These are phyloP conservation scores for Niebla homalea DNA, from an alignment of 495 filamentous ascomycete species.

Conservation along the genomic window DNA sequence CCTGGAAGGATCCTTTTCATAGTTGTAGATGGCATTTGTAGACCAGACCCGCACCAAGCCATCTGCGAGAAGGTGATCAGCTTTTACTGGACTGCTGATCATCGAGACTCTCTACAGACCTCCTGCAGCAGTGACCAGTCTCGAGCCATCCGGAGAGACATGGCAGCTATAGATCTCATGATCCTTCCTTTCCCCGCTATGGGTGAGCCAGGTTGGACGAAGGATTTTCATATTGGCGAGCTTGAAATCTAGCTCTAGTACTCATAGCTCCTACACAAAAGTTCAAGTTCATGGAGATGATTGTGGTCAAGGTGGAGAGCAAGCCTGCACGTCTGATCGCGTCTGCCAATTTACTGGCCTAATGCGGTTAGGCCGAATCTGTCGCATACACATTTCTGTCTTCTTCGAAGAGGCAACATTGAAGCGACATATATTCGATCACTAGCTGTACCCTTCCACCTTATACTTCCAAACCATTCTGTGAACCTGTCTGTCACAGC, in stretches of 20 bases:
- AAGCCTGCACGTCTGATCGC: background rate
- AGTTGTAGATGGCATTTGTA: conserved; percentile 78
- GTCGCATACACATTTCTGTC: background rate
- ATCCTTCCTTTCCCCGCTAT: conserved; percentile 86
- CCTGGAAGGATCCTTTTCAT: conserved; percentile 52
- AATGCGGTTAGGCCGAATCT: too few relatives aligned
- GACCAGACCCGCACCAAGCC: conserved; percentile 97
- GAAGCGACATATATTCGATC: background rate
- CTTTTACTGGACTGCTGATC: conserved; percentile 8
- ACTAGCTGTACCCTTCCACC: background rate
- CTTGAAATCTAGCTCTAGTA: background rate
- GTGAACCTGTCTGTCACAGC: too few relatives aligned
- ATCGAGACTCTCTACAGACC: conserved; percentile 38
- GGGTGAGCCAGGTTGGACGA: conserved; percentile 86
- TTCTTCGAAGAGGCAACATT: background rate
- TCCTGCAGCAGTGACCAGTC: conserved; percentile 87
- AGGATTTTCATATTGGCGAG: conserved; percentile 62
- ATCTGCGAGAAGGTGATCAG: conserved; percentile 39
- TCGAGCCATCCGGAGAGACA: conserved; percentile 82
- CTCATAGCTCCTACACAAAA: background rate
- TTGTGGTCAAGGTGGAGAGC: background rate
- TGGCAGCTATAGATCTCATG: conserved; percentile 97
- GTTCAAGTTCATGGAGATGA: background rate
- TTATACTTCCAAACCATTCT: too few relatives aligned
- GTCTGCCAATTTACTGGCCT: background rate